Base-by-base conservation (phyloP, 306 rosid genomes). In the Acacia melanoxylon region DNA sequence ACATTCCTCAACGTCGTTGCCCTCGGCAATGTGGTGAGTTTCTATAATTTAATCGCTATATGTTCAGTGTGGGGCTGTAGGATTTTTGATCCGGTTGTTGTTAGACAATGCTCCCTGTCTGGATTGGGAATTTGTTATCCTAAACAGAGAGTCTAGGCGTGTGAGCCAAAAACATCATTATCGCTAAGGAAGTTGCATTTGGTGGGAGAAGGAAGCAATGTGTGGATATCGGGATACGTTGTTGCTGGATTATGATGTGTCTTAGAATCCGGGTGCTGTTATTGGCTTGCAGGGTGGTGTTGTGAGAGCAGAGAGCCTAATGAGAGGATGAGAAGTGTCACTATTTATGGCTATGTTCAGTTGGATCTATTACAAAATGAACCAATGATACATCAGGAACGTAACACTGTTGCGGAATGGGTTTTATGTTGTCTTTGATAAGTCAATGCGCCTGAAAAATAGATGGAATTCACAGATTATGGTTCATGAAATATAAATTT, bases 21-120 rank as follows among this genome's bases (percentile, higher is more conserved):
- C 59, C 94, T 95, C 17, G 98, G 98, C 85, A 95, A 95, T 92
- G 92, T 95, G 63, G 99, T 95, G 85, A 89, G 99, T 40, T 41
- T 40, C 19, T n/a, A 41, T 61, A 4, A 10, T 10, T 69, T 20
- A 10, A 20, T 41, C 19, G 29, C 51, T 41, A n/a, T n/a, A 11
- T 69, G 31, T 24, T n/a, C 52, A 68, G 52, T 69, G 19, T 69
- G 75, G 51, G 70, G 74, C 10, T 41, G 31, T 10, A 41, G 17
- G 29, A 45, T 31, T 78, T 16, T 49, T 67, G 82, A 78, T 78
- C 81, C 37, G 48, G 24, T 63, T 11, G 17, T 46, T 74, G 68
- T 29, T 65, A 11, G 45, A 70, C 20, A 69, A 19, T 25, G 69
- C 46, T 44, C 41, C 48, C 40, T 66, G 45, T 45, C 44, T 49